These are phyloP conservation scores for Hortaea sp. DNA, from an alignment of 2,329 filamentous ascomycete species.

Conservation along the genomic window DNA sequence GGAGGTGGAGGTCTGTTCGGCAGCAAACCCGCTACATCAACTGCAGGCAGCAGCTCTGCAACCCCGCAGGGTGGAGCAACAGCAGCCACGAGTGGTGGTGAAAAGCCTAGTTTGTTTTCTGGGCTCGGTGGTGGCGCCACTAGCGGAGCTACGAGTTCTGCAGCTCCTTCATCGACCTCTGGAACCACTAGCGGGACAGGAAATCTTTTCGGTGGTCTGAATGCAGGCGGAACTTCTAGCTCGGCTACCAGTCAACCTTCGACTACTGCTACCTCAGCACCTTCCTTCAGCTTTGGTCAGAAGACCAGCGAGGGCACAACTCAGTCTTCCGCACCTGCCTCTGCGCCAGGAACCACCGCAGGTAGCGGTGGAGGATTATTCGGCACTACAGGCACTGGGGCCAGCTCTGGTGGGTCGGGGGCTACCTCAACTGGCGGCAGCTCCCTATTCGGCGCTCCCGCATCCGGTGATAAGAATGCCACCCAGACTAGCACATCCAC, in stretches of 20 bases:
- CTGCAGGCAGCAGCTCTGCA: background rate
- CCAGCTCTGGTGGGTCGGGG: background rate
- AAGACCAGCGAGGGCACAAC: background rate
- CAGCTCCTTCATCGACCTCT: slow-evolving; percentile 4
- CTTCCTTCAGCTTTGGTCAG: slow-evolving; percentile 1
- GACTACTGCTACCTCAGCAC: slow-evolving; percentile 3
- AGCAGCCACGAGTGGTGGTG: background rate
- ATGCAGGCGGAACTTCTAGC: slow-evolving; percentile 1
- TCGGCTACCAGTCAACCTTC: slow-evolving; percentile 4
- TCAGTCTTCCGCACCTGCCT: background rate
- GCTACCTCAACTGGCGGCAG: background rate
- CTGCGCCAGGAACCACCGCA: slow-evolving; percentile 1
- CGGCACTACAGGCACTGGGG: background rate
- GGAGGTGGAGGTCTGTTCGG: background rate
- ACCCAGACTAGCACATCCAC: background rate
- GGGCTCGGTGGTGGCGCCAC: background rate
- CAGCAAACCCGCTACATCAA: background rate
- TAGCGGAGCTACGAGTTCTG: background rate
- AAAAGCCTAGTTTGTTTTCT: background rate
- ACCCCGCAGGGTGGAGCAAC: background rate
- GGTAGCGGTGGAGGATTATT: slow-evolving; percentile 1
- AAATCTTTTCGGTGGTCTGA: background rate
- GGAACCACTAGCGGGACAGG: slow-evolving; percentile 1
- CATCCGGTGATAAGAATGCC: background rate
- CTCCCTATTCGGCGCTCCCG: background rate